Evolutionary conservation across 2,329 filamentous ascomycete genomes (phyloP).

Genomic region (Cryphonectria nitschkei): DNA sequence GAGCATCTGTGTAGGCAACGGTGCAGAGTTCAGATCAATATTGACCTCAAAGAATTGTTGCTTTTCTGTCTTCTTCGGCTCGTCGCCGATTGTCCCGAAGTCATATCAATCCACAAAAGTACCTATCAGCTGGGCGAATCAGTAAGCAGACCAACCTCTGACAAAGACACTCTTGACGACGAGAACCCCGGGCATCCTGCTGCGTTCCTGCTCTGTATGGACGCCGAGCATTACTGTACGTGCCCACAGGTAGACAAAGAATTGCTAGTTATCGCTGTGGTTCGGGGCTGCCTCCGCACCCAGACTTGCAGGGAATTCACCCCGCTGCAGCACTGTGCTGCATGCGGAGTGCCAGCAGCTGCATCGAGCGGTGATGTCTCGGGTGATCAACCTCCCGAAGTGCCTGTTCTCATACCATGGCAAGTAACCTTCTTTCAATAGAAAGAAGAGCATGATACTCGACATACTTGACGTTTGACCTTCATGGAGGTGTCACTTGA

Average conservation of each 20-base stretch:
- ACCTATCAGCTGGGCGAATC: not conserved
- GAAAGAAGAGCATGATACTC: not conserved
- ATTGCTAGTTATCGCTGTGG: not conserved
- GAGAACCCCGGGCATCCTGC: not conserved
- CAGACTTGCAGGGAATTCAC: not conserved
- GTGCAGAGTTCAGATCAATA: not conserved
- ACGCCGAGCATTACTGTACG: not conserved
- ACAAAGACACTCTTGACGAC: not conserved
- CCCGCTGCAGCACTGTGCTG: not conserved
- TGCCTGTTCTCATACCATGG: not conserved
- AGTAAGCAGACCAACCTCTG: not conserved
- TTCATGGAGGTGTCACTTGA: not conserved
- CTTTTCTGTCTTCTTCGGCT: not conserved
- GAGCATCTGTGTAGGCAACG: not conserved
- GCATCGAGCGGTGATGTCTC: not conserved
- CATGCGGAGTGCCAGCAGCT: not conserved
- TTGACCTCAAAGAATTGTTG: not conserved
- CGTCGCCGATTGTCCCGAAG: not conserved
- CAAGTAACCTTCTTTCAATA: not conserved
- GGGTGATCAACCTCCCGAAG: constrained; percentile 10
- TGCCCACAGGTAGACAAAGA: not conserved
- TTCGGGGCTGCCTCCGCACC: not conserved
- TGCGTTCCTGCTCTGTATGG: not conserved
- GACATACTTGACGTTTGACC: not conserved
- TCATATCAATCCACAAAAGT: not conserved